Evolutionary conservation across 176 grass and related monocot genomes (phyloP).

Genomic region (Rhipidocladum racemiflorum): DNA sequence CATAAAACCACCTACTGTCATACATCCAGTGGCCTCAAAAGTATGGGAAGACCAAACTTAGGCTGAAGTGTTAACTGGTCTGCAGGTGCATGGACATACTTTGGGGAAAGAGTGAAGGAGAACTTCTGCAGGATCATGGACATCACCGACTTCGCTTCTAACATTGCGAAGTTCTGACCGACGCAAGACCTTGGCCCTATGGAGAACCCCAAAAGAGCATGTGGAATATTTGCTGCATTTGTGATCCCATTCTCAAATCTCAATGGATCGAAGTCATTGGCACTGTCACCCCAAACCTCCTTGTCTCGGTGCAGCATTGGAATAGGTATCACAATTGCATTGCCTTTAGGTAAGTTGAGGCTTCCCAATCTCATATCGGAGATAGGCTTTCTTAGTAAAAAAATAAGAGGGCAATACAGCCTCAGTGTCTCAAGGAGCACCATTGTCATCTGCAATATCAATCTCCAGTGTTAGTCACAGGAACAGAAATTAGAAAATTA

Average conservation of each 20-base stretch:
- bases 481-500: background rate
- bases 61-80: background rate
- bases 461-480: background rate
- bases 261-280: background rate
- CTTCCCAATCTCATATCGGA: conserved; percentile 29
- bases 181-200: conserved; percentile 31
- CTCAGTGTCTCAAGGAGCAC: conserved; percentile 38
- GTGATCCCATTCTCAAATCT: conserved; percentile 18
- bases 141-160: conserved; percentile 31
- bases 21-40: background rate
- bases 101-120: conserved; percentile 21
- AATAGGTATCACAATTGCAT: background rate
- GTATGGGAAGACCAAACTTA: conserved; percentile 12
- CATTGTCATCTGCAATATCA: conserved; percentile 33
- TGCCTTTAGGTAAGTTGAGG: conserved; percentile 4
- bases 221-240: conserved; percentile 15
- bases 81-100: conserved; percentile 11
- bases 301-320: conserved; percentile 25
- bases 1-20: conserved; percentile 4
- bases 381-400: conserved; percentile 5
- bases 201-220: conserved; percentile 3
- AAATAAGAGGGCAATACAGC: conserved; percentile 10
- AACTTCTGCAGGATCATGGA: conserved; percentile 3
- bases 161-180: conserved; percentile 16
- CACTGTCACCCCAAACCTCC: conserved; percentile 22